Base-by-base conservation (phyloP, 2,329 filamentous ascomycete species). In the Paramyrothecium roridum region DNA sequence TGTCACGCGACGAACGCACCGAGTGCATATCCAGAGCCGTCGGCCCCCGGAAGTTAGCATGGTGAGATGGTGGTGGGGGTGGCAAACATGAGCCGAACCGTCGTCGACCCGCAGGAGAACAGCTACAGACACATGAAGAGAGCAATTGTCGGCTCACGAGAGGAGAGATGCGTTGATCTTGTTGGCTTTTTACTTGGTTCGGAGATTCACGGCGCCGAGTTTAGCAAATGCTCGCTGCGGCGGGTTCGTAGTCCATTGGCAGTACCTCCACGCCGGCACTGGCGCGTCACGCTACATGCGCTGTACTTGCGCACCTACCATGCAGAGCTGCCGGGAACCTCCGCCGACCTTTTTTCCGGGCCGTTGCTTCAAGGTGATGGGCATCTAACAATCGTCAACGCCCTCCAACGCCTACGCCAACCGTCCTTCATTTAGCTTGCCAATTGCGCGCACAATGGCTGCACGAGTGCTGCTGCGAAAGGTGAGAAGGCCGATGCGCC, bases 1-100 rank as follows among this genome's bases (percentile, higher is more conserved):
- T 53, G 67, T 66, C 54, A 67, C 67, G 61, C 75, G 76, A 61
- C 70, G 72, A 59, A 83, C 74, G 71, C 86, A 89, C 71, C 71
- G 76, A 54, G 82, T 76, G 73, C 85, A 89, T 62, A 86, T 79
- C 86, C 86, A 87, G 59, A 80, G 73, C 70, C 74, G 76, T 22
- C 62, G 67, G 57, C 65, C 63, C 47, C 63, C 58, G 49, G 66
- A 62, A 51, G 54, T 65, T 45, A 72, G 59, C 70, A 71, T 72
- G 52, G 53, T 62, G 52, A 50, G 37, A 53, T 57, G 37, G 50
- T 33, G 43, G 23, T 54, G 46, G 40, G 23, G 45, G 52, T 49
- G 3, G 21, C 13, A 22, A 16, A 48, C 34, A 20, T 20, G 50
- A 34, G 16, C 16, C 11, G n/a, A 13, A 7, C 19, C 17, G 12